These are phyloP conservation scores for Blastomyces parvus DNA, from an alignment of 2,329 filamentous ascomycete genomes.

Conservation along the genomic window DNA sequence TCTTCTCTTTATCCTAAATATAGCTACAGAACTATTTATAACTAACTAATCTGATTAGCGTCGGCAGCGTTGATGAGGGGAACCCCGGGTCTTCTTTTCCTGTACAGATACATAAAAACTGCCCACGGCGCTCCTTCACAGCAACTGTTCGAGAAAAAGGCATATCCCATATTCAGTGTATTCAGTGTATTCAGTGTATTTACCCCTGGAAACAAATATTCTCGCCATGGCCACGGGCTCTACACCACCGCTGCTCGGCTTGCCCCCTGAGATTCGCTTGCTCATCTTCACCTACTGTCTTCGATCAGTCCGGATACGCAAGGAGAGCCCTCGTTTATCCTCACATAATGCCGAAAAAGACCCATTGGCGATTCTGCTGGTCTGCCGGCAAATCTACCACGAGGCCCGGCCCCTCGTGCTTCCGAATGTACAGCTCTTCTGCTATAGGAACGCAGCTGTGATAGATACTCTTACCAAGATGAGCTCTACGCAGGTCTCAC, in stretches of 20 bases:
- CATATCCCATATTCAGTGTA: not conserved
- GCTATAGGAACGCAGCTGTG: not conserved
- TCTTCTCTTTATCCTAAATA: too few species aligned
- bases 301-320: not conserved
- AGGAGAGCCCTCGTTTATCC: too few species aligned
- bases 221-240: not conserved
- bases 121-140: too few species aligned
- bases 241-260: not conserved
- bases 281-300: not conserved
- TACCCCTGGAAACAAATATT: not conserved
- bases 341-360: not conserved
- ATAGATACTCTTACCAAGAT: not conserved
- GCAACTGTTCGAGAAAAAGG: not conserved
- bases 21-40: too few species aligned
- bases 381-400: not conserved
- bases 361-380: not conserved
- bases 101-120: too few species aligned
- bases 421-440: not conserved
- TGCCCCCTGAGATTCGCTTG: not conserved
- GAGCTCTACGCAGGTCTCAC: not conserved
- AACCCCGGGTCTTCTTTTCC: too few species aligned
- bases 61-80: too few species aligned
- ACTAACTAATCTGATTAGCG: too few species aligned
- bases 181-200: not conserved
- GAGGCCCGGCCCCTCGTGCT: not conserved